Conservation (phyloP, 345 rosid species). For the Leavenworthia alabamica region DNA sequence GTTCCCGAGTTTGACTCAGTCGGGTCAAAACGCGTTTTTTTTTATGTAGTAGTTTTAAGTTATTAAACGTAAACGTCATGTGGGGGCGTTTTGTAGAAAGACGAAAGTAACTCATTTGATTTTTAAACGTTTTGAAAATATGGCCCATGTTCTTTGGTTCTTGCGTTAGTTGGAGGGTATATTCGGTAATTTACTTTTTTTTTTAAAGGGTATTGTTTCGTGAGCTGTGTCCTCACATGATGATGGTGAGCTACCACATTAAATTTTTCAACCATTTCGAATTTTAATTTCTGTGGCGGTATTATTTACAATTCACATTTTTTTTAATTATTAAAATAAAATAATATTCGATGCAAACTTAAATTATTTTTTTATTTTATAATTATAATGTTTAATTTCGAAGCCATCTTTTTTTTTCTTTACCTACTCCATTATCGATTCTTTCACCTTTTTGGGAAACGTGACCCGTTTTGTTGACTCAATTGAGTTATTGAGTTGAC, state of each 20-base stretch:
- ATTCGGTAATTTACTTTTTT: not conserved
- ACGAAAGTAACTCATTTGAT: constrained; percentile 33
- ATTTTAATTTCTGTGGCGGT: not conserved
- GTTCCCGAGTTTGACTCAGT: no score
- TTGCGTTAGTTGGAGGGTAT: constrained; percentile 25
- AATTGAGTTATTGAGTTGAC: constrained; percentile 16
- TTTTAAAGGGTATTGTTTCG: constrained; percentile 27
- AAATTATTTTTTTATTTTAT: not conserved
- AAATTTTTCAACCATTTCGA: constrained; percentile 23
- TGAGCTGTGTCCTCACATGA: constrained; percentile 53
- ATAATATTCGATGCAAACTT: not conserved
- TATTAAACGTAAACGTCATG: constrained; percentile 23
- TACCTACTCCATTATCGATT: not conserved
- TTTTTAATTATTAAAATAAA: not conserved
- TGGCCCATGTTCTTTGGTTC: not conserved
- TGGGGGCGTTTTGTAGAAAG: constrained; percentile 18
- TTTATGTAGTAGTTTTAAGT: constrained; percentile 6
- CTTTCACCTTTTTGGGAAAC: not conserved
- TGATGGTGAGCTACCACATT: constrained; percentile 33
- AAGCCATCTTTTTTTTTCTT: not conserved
- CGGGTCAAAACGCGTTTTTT: constrained; percentile 19
- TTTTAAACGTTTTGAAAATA: not conserved
- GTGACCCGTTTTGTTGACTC: not conserved
- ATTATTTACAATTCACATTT: not conserved
- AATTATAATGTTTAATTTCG: not conserved